A percentile compares a stretch with the other conserved stretches of the same genome.
These are phyloP conservation scores for Diaporthe aspalathi DNA, from an alignment of 2,329 filamentous ascomycete species.

Conservation along the genomic window DNA sequence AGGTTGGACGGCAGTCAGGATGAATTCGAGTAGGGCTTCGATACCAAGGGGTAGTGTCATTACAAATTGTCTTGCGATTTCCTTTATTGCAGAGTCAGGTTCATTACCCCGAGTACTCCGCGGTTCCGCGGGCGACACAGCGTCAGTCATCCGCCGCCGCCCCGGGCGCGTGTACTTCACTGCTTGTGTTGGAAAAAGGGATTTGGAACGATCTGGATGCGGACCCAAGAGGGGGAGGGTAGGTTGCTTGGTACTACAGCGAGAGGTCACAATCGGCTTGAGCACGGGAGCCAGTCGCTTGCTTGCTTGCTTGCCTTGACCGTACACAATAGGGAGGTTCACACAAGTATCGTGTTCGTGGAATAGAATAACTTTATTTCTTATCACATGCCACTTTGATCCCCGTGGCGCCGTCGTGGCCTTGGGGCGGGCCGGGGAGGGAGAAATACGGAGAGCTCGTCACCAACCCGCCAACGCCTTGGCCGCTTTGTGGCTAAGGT, in stretches of 20 bases:
- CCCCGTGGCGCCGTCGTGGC: not conserved
- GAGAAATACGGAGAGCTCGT: not conserved
- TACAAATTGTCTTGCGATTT: conserved; percentile 11
- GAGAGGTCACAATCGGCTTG: not conserved
- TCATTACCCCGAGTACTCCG: conserved; percentile 13
- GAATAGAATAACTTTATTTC: conserved; percentile 11
- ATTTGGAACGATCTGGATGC: not conserved
- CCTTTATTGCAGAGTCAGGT: conserved; percentile 21
- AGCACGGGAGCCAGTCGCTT: not conserved
- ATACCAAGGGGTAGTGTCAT: conserved; percentile 26
- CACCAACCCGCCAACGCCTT: not conserved
- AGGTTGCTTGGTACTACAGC: not conserved
- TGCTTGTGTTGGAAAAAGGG: not conserved
- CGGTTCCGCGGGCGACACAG: not conserved
- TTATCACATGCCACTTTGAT: not conserved
- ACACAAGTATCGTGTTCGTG: conserved; percentile 16
- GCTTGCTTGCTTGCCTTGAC: conserved; percentile 4
- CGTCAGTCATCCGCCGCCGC: not conserved
- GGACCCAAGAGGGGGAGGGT: not conserved
- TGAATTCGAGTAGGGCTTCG: conserved; percentile 3
- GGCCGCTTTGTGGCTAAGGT: not conserved
- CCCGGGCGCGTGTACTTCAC: not conserved
- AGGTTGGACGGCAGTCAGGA: not conserved
- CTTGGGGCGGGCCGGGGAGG: too few relatives aligned
- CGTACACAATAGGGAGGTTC: conserved; percentile 1